Percentiles rank a stretch among this genome's conserved stretches.
These are phyloP conservation scores for Suillus discolor DNA, from an alignment of 768 basidiomycete genomes.

Conservation along the genomic window DNA sequence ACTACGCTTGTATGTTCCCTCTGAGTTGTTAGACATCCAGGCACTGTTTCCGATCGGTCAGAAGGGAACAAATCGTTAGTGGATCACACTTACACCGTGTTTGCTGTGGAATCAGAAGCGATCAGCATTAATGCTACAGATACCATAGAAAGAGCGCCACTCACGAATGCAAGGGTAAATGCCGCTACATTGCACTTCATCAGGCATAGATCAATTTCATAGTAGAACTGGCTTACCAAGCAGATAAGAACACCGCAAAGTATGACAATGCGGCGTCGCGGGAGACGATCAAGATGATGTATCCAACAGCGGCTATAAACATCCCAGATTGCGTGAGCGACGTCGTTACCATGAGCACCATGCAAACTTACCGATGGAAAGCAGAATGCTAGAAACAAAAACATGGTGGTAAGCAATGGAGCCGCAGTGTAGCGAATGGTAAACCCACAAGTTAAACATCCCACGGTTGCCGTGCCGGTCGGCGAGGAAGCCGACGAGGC, in stretches of 20 bases:
- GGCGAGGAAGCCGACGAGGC: slow-evolving; percentile 60
- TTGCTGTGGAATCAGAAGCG: slow-evolving; percentile 42
- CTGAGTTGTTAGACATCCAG: slow-evolving; percentile 70
- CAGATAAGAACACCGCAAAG: slow-evolving; percentile 70
- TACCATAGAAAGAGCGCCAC: slow-evolving; percentile 23
- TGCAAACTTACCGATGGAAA: slow-evolving; percentile 27
- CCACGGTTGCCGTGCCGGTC: slow-evolving; percentile 65
- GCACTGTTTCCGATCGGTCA: slow-evolving; percentile 33
- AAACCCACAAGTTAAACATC: slow-evolving; percentile 61
- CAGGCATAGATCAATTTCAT: neutral
- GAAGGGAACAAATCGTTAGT: neutral
- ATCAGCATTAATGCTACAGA: slow-evolving; percentile 1
- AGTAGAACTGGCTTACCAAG: slow-evolving; percentile 46
- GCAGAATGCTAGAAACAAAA: slow-evolving; percentile 24
- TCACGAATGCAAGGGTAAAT: slow-evolving; percentile 76
- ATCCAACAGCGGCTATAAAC: slow-evolving; percentile 54
- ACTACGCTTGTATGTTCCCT: slow-evolving; percentile 76
- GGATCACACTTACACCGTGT: slow-evolving; percentile 49
- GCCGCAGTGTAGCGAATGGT: neutral
- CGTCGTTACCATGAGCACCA: slow-evolving; percentile 5
- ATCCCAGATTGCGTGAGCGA: slow-evolving; percentile 12
- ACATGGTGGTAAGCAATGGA: slow-evolving; percentile 39
- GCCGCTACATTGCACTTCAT: slow-evolving; percentile 43
- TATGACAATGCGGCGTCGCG: slow-evolving; percentile 67
- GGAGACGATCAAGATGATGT: slow-evolving; percentile 69